Conservation (phyloP, 1,139 yeast genomes). For the Candida neerlandica region DNA sequence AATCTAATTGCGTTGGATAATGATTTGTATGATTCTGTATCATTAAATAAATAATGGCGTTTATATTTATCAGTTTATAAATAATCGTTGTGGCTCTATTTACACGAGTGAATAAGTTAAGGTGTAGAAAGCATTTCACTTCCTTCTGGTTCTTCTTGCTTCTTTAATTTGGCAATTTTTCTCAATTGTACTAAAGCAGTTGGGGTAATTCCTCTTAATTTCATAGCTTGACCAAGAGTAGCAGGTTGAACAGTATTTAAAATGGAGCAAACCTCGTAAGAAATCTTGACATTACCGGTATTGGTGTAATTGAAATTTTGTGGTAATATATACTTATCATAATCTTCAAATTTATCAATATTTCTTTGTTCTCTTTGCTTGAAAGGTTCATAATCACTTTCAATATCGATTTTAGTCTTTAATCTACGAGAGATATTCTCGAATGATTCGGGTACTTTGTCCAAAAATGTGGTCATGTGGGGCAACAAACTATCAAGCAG, state of each 20-base stretch:
- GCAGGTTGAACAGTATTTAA: constrained; percentile 79
- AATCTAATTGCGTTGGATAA: constrained; percentile 37
- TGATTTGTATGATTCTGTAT: constrained; percentile 22
- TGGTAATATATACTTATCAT: constrained; percentile 75
- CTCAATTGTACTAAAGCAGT: constrained; percentile 74
- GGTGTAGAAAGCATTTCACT: constrained; percentile 12
- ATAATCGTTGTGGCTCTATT: background rate
- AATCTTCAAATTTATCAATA: constrained; percentile 78
- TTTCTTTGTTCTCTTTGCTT: constrained; percentile 70
- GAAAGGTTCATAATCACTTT: constrained; percentile 84
- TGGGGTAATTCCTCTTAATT: constrained; percentile 94
- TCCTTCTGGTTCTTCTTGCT: constrained; percentile 12
- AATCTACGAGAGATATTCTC: constrained; percentile 52
- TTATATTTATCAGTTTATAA: too few relatives aligned
- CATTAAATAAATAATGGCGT: background rate
- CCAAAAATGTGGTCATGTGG: constrained; percentile 22
- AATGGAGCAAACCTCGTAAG: constrained; percentile 72
- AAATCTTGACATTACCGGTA: constrained; percentile 50
- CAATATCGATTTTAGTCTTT: constrained; percentile 66
- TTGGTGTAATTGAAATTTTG: constrained; percentile 58
- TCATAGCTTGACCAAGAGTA: constrained; percentile 91
- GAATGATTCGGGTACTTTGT: constrained; percentile 26
- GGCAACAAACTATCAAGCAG: constrained; percentile 34
- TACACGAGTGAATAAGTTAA: background rate
- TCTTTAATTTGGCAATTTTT: constrained; percentile 33